Base-by-base conservation (phyloP, 139 green algal species). In the Picochlorum costavermella region DNA sequence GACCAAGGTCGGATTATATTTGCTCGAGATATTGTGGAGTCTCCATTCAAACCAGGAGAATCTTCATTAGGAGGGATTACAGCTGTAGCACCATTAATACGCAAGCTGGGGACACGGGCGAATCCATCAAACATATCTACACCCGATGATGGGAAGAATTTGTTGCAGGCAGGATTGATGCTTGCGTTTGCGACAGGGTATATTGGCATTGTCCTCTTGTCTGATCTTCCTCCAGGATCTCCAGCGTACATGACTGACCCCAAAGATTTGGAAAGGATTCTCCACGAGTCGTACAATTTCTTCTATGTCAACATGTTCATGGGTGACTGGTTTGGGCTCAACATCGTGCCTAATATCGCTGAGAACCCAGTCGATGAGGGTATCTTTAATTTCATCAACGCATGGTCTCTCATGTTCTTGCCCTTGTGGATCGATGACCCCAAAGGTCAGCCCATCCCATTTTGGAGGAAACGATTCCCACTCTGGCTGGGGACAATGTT, bases 231-330 rank as follows among this genome's bases (percentile, higher is more conserved):
- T 0, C 86, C 86, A 2, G 86, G 85, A 6, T 16, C 56, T 14
- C 77, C 85, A n/a, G 78, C 49, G 0, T 83, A 44, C 45, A 48
- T 78, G 33, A 59, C 78, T 16, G 43, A 71, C 11, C 50, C 68
- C 1, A 67, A 85, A n/a, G 67, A 62, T 2, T 55, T 84, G 29
- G 12, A 62, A 40, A 56, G 76, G 33, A 67, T 87, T 23, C 59
- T 86, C 5, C 57, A 95, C 67, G 76, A 92, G 70, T 86, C 75
- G 3, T 45, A 86, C 43, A 95, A 95, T 72, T 88, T 92, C 61
- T 95, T 92, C 69, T 95, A 91, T 63, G 68, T 95, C 56, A 95
- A 95, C 60, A 73, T 73, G 6, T 49, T 68, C 2, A 60, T 87
- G n/a, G 46, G 46, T 20, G 64, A 61, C 10, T 23, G 65, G 17